Evolutionary conservation across 805 yeast genomes (phyloP), one percentile per base, ranked within the genome.

Genomic region (Wickerhamomyces chaumierensis): DNA sequence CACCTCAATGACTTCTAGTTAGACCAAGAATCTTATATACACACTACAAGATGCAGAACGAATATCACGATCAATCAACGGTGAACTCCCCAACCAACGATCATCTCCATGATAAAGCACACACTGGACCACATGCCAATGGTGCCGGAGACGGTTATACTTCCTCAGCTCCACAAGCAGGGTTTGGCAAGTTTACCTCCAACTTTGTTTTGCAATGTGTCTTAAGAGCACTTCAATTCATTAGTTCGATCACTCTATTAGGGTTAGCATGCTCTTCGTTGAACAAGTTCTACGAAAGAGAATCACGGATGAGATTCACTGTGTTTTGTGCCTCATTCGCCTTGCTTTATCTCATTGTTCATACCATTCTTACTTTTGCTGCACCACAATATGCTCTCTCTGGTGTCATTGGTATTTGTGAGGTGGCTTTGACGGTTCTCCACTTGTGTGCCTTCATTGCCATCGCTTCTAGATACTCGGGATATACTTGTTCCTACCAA

Each of bases 381-480:
- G 13, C 34, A 0, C 54, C 56, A 17, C 28, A 42, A 4, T 32
- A 49, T 31, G 45, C 58, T 12, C 38, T 50, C 18, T 49, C 56
- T 8, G 62, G 62, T 31, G 40, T 48, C 1, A 29, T 56, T 23
- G 37, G 58, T 8, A 16, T 54, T 7, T 40, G 48, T 17, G 67
- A 62, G 41, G 29, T 49, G 4, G 20, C 60, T 6, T 20, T 61
- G 31, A 34, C 50, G 13, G 35, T 57, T 21, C 37, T 62, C 17
- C 60, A 63, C 63, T 39, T 62, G n/a, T 44, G 55, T 35, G 54
- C 58, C 1, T 62, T 61, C 36, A 51, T 62, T 36, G 62, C 62
- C 18, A 46, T 51, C 13, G 62, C 63, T 6, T 41, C 56, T 11
- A 45, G 48, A 4, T 52, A 53, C 37, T 57, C 63, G 31, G 48